Base-by-base conservation (phyloP, 345 rosid genomes). In the Aegle marmelos region DNA sequence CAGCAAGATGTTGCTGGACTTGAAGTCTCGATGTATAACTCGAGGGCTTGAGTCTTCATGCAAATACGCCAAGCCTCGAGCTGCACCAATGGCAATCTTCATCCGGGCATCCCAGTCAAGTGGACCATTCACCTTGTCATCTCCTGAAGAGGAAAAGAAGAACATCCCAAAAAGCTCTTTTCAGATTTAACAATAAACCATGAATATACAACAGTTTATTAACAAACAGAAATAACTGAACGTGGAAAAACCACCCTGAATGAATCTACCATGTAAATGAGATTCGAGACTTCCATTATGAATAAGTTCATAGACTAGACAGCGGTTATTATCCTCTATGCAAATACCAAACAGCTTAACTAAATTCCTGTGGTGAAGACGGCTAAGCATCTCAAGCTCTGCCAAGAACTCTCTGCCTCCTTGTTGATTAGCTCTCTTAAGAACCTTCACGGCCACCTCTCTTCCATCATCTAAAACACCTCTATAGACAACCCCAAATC, bases 341-440 rank as follows among this genome's bases (percentile, higher is more conserved):
- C 93, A 89, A 54, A 88, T 90, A 39, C 93, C 96, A 56, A 89
- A 84, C 71, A 91, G 72, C 62, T 88, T 87, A 57, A 91, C 96
- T 36, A 91, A 81, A 80, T 91, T 91, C 75, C 96, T 85, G 80
- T 91, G 96, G 80, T 91, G 96, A 76, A 91, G 87, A 60, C 93
- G 92, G 85, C 93, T 82, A 69, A 91, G 91, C 93, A 91, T 91
- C 85, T 91, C 96, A 34, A 91, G 90, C 83, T 91, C 96, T 30
- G 92, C 89, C 81, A 91, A 82, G 90, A 91, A 90, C 34, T 90
- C 96, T 58, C 89, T 85, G 72, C 86, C 83, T 48, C 96, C 90
- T 6, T 80, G 96, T 59, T 78, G 90, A 64, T 86, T 87, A 74
- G 84, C 89, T 82, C 89, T 87, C 83, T 90, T 91, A 68, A 91